phyloP scores from a whole-genome alignment of 257 asterid species.

The Buddleja alternifolia region DNA sequence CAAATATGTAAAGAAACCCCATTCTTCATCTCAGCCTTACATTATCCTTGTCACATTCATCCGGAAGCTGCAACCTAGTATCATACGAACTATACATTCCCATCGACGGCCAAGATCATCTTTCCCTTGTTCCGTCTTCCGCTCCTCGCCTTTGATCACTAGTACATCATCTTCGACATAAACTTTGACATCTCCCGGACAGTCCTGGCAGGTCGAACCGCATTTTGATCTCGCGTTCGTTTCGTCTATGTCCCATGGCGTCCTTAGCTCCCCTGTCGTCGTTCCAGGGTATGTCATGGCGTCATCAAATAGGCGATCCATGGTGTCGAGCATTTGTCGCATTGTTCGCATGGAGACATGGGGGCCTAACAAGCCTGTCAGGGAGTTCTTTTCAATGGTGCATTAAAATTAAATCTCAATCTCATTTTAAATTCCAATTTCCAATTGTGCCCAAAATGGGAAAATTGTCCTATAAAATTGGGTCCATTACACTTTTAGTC shows the following conservation, averaged over 20 bases:
- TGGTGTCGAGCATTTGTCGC: constrained; percentile 63
- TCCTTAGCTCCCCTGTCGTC: constrained; percentile 37
- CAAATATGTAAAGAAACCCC: constrained; percentile 65
- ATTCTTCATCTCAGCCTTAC: constrained; percentile 75
- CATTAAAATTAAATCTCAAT: too few relatives aligned
- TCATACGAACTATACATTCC: constrained; percentile 46
- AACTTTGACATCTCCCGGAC: constrained; percentile 65
- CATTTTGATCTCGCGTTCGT: constrained; percentile 66
- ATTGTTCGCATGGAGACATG: constrained; percentile 67
- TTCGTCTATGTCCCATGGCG: constrained; percentile 75
- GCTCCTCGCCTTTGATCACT: constrained; percentile 55
- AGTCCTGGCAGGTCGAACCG: constrained; percentile 85
- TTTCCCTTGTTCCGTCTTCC: constrained; percentile 32
- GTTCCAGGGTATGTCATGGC: constrained; percentile 37
- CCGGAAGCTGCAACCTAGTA: constrained; percentile 65
- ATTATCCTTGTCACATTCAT: constrained; percentile 48
- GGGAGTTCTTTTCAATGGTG: too few relatives aligned
- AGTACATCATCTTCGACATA: constrained; percentile 60
- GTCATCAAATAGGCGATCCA: constrained; percentile 66
- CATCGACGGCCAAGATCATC: constrained; percentile 36
- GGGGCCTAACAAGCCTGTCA: constrained; percentile 59
- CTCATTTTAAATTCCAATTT: too few relatives aligned
- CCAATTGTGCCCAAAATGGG: too few relatives aligned
- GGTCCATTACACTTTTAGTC: too few relatives aligned
- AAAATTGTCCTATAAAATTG: too few relatives aligned